phyloP scores from a whole-genome alignment of 2,329 filamentous ascomycete genomes.

The Aspergillus quadrilineatus region DNA sequence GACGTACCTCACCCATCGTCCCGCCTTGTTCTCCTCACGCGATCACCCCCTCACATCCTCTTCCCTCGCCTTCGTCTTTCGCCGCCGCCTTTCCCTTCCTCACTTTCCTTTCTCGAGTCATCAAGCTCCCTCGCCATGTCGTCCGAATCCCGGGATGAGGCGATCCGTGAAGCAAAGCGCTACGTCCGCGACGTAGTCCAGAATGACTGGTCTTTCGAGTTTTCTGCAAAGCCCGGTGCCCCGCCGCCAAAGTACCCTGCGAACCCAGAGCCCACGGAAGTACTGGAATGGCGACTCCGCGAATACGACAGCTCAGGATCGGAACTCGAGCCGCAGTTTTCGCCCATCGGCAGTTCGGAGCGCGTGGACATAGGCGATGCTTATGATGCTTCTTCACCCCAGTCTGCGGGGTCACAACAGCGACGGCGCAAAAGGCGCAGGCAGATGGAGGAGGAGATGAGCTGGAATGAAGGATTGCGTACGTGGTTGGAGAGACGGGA shows the following conservation, averaged over 20 bases:
- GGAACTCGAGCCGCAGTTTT: slow-evolving; percentile 33
- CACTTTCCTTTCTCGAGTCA: not conserved
- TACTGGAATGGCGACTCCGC: slow-evolving; percentile 37
- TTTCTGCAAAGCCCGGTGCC: slow-evolving; percentile 22
- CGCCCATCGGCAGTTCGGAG: slow-evolving; percentile 6
- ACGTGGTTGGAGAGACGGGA: slow-evolving; percentile 76
- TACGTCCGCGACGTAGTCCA: slow-evolving; percentile 42
- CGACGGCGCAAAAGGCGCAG: slow-evolving; percentile 58
- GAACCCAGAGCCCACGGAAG: slow-evolving; percentile 25
- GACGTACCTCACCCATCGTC: not conserved
- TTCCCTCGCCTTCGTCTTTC: not conserved
- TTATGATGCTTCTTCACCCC: slow-evolving; percentile 1
- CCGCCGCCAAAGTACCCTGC: slow-evolving; percentile 22
- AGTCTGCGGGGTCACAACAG: slow-evolving; percentile 43
- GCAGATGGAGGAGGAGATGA: slow-evolving; percentile 62
- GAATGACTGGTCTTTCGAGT: slow-evolving; percentile 44
- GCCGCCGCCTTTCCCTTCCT: not conserved
- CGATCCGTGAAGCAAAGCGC: slow-evolving; percentile 42
- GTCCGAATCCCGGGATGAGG: slow-evolving; percentile 38
- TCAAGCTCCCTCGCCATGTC: slow-evolving; percentile 12
- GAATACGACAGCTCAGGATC: slow-evolving; percentile 40
- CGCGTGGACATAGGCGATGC: slow-evolving; percentile 8
- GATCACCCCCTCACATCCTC: slow-evolving; percentile 20
- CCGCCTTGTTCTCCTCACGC: slow-evolving; percentile 12
- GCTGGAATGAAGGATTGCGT: slow-evolving; percentile 79